Conservation (phyloP, 2,329 filamentous ascomycete genomes). For the Lizonia empirigonia region DNA sequence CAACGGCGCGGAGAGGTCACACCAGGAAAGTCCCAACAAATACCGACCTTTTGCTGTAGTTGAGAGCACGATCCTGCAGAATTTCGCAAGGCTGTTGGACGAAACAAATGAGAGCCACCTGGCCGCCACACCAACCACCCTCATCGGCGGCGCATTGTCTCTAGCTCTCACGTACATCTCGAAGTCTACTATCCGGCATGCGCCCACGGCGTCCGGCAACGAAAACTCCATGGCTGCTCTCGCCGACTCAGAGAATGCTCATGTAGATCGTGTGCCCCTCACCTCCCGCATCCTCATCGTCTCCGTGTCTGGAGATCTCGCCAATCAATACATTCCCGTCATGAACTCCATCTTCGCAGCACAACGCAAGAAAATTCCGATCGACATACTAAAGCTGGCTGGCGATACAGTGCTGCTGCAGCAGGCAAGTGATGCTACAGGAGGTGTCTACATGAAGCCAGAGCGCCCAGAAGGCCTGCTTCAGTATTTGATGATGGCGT, state of each 20-base stretch:
- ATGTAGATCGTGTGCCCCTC: slow-evolving; percentile 56
- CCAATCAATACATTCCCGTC: slow-evolving; percentile 92
- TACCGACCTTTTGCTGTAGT: slow-evolving; percentile 90
- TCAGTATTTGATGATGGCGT: slow-evolving; percentile 93
- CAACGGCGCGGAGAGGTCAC: slow-evolving; percentile 27
- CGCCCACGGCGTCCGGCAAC: slow-evolving; percentile 48
- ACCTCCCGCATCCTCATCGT: slow-evolving; percentile 86
- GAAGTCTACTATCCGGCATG: slow-evolving; percentile 67
- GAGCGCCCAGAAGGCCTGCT: slow-evolving; percentile 66
- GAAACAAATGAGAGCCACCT: slow-evolving; percentile 69
- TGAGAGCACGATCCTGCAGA: slow-evolving; percentile 77
- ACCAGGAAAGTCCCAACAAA: slow-evolving; percentile 72
- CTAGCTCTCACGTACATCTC: slow-evolving; percentile 90
- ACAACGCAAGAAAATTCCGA: slow-evolving; percentile 82
- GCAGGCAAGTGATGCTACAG: slow-evolving; percentile 79
- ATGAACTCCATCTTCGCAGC: slow-evolving; percentile 99
- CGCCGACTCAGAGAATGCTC: slow-evolving; percentile 46
- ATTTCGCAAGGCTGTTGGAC: slow-evolving; percentile 74
- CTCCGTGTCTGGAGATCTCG: slow-evolving; percentile 85
- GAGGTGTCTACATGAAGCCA: slow-evolving; percentile 70
- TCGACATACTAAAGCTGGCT: slow-evolving; percentile 87
- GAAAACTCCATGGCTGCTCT: slow-evolving; percentile 54
- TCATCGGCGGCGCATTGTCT: slow-evolving; percentile 88
- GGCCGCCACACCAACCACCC: slow-evolving; percentile 73
- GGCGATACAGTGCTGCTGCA: slow-evolving; percentile 91